Evolutionary conservation across 2,329 filamentous ascomycete genomes (phyloP).

Genomic region (Falciphora oryzae): DNA sequence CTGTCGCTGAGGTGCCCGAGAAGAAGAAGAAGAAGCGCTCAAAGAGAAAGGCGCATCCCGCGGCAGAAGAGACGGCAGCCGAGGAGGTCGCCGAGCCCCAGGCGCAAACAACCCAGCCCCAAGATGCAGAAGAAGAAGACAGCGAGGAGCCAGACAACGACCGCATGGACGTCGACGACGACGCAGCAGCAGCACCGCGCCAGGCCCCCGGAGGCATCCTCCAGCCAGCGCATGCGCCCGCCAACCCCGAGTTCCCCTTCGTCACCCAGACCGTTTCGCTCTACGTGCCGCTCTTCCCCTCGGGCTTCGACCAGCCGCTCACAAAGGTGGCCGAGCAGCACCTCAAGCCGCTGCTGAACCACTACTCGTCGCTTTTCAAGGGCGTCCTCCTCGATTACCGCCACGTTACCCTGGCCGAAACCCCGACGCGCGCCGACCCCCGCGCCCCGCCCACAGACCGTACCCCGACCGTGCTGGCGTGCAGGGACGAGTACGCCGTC

Average conservation of each 20-base stretch:
- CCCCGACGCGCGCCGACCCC: conserved; percentile 41
- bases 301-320: conserved; percentile 63
- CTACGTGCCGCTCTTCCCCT: conserved; percentile 68
- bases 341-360: conserved; percentile 67
- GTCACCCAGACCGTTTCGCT: conserved; percentile 74
- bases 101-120: conserved; percentile 19
- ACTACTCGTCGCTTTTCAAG: conserved; percentile 65
- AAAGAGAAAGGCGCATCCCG: conserved; percentile 19
- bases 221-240: conserved; percentile 30
- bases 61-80: conserved; percentile 11
- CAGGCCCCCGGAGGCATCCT: conserved; percentile 18
- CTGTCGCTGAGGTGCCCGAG: conserved; percentile 21
- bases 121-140: conserved; percentile 20
- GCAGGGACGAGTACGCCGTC: conserved; percentile 76
- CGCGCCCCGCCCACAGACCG: conserved; percentile 41
- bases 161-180: conserved; percentile 34
- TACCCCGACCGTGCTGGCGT: conserved; percentile 38
- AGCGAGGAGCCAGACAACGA: conserved; percentile 18
- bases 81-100: conserved; percentile 17
- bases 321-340: conserved; percentile 69
- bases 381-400: conserved; percentile 72
- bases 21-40: conserved; percentile 31
- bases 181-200: conserved; percentile 22
- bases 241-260: conserved; percentile 59
- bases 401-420: conserved; percentile 60